Evolutionary conservation across 768 basidiomycete species (phyloP).

Genomic region (Tremella fuciformis): DNA sequence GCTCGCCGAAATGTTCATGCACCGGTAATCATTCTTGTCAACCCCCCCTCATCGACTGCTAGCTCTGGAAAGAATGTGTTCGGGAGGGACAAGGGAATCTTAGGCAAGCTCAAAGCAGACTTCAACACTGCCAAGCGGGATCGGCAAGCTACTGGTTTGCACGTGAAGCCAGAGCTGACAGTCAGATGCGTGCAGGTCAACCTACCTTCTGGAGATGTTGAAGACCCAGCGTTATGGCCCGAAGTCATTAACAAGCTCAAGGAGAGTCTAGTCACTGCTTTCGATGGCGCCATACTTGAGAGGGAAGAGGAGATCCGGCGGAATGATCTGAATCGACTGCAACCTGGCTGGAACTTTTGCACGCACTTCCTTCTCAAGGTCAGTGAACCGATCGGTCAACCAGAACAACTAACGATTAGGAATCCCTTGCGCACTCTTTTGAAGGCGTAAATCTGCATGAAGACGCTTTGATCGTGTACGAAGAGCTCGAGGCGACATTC

Average conservation of each 20-base stretch:
- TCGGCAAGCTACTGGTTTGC: constrained; percentile 57
- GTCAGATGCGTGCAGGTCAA: constrained; percentile 42
- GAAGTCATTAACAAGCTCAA: constrained; percentile 85
- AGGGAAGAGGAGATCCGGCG: constrained; percentile 87
- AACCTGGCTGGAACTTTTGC: constrained; percentile 99
- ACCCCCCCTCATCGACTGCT: constrained; percentile 56
- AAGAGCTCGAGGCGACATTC: constrained; percentile 85
- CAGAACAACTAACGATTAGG: constrained; percentile 57
- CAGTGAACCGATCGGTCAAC: constrained; percentile 18
- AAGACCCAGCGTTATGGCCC: constrained; percentile 78
- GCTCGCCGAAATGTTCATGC: constrained; percentile 71
- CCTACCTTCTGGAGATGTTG: constrained; percentile 57
- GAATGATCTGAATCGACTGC: constrained; percentile 80
- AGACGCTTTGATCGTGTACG: constrained; percentile 82
- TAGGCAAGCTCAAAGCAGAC: constrained; percentile 87
- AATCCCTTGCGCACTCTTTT: constrained; percentile 87
- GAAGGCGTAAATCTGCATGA: constrained; percentile 85
- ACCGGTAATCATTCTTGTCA: constrained; percentile 86
- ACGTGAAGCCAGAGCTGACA: neutral
- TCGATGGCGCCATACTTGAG: constrained; percentile 71
- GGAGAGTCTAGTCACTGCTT: constrained; percentile 78
- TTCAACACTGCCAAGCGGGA: constrained; percentile 87
- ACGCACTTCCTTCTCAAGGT: constrained; percentile 96
- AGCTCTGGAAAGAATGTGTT: constrained; percentile 62
- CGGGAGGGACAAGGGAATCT: constrained; percentile 70